These are phyloP conservation scores for Plasmodium malariae DNA, from an alignment of 169 alveolate species.

Conservation along the genomic window DNA sequence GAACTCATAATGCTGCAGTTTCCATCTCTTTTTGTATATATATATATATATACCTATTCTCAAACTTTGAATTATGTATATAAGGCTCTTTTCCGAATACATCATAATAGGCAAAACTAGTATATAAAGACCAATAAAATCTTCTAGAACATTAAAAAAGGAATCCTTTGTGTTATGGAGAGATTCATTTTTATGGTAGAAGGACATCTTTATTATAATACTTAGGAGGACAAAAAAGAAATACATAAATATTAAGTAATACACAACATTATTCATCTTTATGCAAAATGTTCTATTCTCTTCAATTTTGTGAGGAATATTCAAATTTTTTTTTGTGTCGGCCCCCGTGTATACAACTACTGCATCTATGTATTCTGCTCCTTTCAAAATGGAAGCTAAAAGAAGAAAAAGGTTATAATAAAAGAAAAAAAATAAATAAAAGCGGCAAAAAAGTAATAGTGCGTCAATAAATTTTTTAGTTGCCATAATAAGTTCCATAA, in stretches of 20 bases:
- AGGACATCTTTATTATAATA: conserved; percentile 18
- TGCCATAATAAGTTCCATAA: too few relatives aligned
- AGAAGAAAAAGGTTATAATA: too few relatives aligned
- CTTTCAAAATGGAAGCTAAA: conserved; percentile 69
- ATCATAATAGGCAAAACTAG: conserved; percentile 74
- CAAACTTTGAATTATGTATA: conserved; percentile 74
- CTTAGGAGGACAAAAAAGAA: conserved; percentile 58
- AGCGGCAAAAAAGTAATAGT: neutral
- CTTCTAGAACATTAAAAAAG: conserved; percentile 40
- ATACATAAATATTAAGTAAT: conserved; percentile 68
- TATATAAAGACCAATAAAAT: conserved; percentile 67
- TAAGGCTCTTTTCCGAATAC: conserved; percentile 72
- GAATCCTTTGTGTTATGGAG: conserved; percentile 17
- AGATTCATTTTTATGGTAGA: conserved; percentile 1
- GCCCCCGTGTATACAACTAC: conserved; percentile 78
- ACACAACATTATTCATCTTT: conserved; percentile 75
- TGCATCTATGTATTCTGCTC: conserved; percentile 71
- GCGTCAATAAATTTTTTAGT: neutral
- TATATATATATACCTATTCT: conserved; percentile 51
- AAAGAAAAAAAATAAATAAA: conserved; percentile 17
- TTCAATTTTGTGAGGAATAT: conserved; percentile 64
- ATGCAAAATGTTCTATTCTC: conserved; percentile 60
- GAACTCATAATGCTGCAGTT: too few relatives aligned
- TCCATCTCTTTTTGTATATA: neutral
- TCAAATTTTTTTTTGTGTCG: conserved; percentile 76